Evolutionary conservation across 2,329 filamentous ascomycete genomes (phyloP).

Genomic region (Macrophomina phaseolina): DNA sequence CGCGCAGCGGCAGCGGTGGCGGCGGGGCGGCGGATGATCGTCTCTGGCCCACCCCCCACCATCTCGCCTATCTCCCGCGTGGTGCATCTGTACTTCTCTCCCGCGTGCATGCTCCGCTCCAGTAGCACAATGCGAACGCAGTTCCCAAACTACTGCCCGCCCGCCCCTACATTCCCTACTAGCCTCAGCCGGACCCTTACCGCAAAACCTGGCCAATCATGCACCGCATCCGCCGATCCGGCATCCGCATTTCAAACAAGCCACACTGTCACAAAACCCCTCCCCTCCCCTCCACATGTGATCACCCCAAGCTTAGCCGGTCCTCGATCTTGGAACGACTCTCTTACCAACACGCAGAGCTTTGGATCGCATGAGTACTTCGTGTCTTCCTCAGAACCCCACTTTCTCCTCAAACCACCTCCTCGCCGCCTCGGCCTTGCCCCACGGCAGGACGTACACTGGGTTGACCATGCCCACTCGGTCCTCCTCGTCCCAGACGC

Average conservation of each 20-base stretch:
- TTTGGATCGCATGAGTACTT: background rate
- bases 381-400: conserved; percentile 54
- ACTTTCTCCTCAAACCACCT: conserved; percentile 67
- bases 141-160: background rate
- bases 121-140: conserved; percentile 7
- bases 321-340: no score
- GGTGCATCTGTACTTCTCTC: background rate
- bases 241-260: conserved; percentile 1
- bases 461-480: conserved; percentile 76
- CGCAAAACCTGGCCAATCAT: background rate
- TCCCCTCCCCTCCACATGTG: background rate
- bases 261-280: background rate
- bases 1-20: no score
- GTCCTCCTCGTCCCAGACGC: conserved; percentile 73
- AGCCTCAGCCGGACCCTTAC: background rate
- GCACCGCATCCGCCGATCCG: background rate
- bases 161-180: background rate
- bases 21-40: background rate
- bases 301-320: background rate
- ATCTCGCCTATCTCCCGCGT: conserved; percentile 9
- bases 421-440: conserved; percentile 68
- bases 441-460: conserved; percentile 81
- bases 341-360: no score
- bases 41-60: background rate
- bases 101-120: conserved; percentile 8